Evolutionary conservation across 2,329 filamentous ascomycete genomes (phyloP).

Genomic region (Fusarium sp.): DNA sequence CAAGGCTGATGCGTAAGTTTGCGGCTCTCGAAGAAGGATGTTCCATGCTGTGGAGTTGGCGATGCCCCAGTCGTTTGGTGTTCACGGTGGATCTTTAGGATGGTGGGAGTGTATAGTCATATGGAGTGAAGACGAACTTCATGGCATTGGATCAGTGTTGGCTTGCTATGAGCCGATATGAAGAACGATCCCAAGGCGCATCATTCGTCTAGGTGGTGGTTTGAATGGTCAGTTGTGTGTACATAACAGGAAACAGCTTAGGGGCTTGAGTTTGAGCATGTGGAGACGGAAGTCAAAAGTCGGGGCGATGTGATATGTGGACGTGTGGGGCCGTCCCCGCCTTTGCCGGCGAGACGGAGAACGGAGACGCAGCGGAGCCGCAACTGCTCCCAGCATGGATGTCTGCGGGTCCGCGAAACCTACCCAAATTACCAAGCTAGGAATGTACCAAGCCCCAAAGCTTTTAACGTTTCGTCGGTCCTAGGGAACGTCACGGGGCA

Average conservation of each 20-base stretch:
- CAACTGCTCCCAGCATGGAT: constrained; percentile 34
- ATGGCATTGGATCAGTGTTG: background rate
- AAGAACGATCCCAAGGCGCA: constrained; percentile 1
- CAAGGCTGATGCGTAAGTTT: constrained; percentile 16
- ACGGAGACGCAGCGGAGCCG: constrained; percentile 45
- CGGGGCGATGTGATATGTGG: constrained; percentile 13
- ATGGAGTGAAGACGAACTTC: constrained; percentile 1
- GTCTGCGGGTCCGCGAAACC: constrained; percentile 43
- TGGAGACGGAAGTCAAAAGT: background rate
- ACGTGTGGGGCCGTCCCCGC: constrained; percentile 33
- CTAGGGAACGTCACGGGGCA: constrained; percentile 39
- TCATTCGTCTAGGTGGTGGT: constrained; percentile 9
- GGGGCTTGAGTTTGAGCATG: constrained; percentile 6
- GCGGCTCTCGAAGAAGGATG: constrained; percentile 7
- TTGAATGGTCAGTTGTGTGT: background rate
- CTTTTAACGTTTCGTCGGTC: constrained; percentile 32
- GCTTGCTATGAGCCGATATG: constrained; percentile 2
- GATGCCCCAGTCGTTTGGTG: background rate
- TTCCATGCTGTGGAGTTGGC: constrained; percentile 1
- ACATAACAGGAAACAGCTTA: constrained; percentile 4
- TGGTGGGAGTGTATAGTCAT: background rate
- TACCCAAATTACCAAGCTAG: background rate
- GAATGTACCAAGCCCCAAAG: background rate
- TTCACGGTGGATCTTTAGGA: background rate
- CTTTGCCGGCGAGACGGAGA: constrained; percentile 39